Conservation (phyloP, 139 green algal species). For the Coelastrella sp. region DNA sequence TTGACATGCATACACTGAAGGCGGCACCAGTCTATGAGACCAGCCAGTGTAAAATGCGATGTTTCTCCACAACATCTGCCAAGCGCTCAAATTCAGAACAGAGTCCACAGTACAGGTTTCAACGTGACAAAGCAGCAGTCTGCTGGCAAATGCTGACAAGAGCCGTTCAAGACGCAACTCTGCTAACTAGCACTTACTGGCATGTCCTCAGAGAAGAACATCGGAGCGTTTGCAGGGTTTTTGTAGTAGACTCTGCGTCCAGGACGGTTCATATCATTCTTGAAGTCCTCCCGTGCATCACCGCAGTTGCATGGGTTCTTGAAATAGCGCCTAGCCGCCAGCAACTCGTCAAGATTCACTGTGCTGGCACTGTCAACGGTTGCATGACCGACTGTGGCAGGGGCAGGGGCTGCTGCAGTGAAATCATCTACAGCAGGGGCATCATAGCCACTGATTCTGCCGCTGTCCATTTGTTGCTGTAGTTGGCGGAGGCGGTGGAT, state of each 20-base stretch:
- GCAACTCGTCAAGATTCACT: neutral
- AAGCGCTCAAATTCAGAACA: too few species aligned
- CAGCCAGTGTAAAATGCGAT: too few species aligned
- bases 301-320: conserved; percentile 24
- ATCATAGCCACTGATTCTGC: neutral
- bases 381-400: too few species aligned
- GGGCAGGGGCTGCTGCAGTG: neutral
- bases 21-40: too few species aligned
- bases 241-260: neutral
- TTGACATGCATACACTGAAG: too few species aligned
- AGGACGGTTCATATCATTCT: neutral
- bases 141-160: too few species aligned
- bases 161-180: too few species aligned
- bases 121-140: too few species aligned
- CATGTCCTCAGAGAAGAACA: neutral
- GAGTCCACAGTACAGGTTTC: too few species aligned
- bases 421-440: neutral
- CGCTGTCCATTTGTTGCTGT: neutral
- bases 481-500: neutral
- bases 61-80: too few species aligned
- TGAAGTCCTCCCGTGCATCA: neutral
- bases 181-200: too few species aligned
- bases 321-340: neutral
- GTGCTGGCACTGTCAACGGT: too few species aligned
- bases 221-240: conserved; percentile 21